phyloP scores from a whole-genome alignment of 2,329 filamentous ascomycete species.

The Chaetomiaceae sp. region DNA sequence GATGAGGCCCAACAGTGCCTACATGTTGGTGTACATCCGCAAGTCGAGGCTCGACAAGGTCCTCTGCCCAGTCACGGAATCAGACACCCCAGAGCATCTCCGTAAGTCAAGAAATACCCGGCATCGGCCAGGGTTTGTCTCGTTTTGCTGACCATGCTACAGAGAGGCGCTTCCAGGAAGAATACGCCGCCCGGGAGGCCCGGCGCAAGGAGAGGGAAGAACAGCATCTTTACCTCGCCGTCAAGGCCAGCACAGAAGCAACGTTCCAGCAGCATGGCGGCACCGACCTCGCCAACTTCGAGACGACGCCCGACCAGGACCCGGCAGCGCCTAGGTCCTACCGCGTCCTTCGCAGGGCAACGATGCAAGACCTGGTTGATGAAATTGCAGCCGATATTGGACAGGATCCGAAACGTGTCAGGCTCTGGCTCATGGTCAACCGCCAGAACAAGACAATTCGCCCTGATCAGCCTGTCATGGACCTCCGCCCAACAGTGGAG shows the following conservation, averaged over 20 bases:
- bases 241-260: conserved; percentile 74
- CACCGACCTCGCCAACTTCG: conserved; percentile 73
- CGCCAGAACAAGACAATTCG: conserved; percentile 95
- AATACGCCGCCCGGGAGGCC: conserved; percentile 69
- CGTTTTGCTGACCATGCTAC: conserved; percentile 14
- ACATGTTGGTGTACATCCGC: conserved; percentile 98
- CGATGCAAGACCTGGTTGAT: conserved; percentile 67
- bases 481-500: conserved; percentile 70
- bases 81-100: conserved; percentile 78
- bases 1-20: conserved; percentile 75
- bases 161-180: conserved; percentile 73
- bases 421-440: conserved; percentile 97
- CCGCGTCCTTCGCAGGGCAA: conserved; percentile 68
- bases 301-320: conserved; percentile 51
- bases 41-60: conserved; percentile 81
- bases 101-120: conserved; percentile 43
- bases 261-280: conserved; percentile 78
- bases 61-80: conserved; percentile 67
- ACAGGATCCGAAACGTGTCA: conserved; percentile 63
- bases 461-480: conserved; percentile 80
- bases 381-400: conserved; percentile 66
- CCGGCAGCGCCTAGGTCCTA: conserved; percentile 67
- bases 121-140: not conserved
- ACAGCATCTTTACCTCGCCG: conserved; percentile 84
- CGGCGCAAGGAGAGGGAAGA: conserved; percentile 86